A percentile compares a stretch with the other conserved stretches of the same genome.
Evolutionary conservation across 139 green algal genomes (phyloP).

Genomic region (Auxenochlorella pyrenoidosa): DNA sequence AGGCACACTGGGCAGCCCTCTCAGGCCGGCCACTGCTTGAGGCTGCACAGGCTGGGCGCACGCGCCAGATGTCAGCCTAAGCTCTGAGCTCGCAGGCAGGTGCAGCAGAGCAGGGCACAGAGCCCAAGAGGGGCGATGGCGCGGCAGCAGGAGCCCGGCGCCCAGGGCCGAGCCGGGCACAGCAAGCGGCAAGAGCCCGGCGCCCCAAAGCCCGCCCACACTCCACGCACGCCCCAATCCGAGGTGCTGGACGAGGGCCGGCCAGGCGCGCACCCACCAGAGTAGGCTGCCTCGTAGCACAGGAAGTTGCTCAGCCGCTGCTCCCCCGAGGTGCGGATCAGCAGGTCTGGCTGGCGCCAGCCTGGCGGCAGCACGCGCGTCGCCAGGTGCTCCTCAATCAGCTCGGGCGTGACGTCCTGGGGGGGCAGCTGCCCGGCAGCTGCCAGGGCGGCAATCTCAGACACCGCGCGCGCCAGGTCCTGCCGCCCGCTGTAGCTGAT

Average conservation of each 20-base stretch:
- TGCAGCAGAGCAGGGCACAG: neutral
- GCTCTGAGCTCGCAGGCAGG: neutral
- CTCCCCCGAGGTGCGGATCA: conserved; percentile 78
- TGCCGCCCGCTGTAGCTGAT: conserved; percentile 70
- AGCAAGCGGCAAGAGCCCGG: too few species aligned
- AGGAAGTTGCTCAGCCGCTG: conserved; percentile 79
- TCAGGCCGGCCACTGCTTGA: too few species aligned
- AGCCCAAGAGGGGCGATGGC: too few species aligned
- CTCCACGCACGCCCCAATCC: too few species aligned
- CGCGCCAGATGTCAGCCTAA: too few species aligned
- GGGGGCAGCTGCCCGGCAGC: conserved; percentile 46
- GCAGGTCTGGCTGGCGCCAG: conserved; percentile 65
- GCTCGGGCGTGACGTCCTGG: conserved; percentile 20
- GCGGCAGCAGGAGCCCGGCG: too few species aligned
- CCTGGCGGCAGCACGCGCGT: conserved; percentile 15
- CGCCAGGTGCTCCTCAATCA: conserved; percentile 34
- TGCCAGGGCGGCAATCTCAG: conserved; percentile 40
- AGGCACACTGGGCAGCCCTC: too few species aligned
- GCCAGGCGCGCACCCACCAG: conserved; percentile 19
- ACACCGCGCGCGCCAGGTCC: conserved; percentile 64
- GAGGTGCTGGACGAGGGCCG: too few species aligned
- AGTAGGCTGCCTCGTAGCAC: conserved; percentile 74
- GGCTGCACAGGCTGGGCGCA: too few species aligned
- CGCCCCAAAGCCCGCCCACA: too few species aligned
- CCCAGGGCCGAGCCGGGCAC: too few species aligned